Percentiles rank a stretch among this genome's conserved stretches.
These are phyloP conservation scores for Oryza meridionalis DNA, from an alignment of 176 grass and related monocot species.

Conservation along the genomic window DNA sequence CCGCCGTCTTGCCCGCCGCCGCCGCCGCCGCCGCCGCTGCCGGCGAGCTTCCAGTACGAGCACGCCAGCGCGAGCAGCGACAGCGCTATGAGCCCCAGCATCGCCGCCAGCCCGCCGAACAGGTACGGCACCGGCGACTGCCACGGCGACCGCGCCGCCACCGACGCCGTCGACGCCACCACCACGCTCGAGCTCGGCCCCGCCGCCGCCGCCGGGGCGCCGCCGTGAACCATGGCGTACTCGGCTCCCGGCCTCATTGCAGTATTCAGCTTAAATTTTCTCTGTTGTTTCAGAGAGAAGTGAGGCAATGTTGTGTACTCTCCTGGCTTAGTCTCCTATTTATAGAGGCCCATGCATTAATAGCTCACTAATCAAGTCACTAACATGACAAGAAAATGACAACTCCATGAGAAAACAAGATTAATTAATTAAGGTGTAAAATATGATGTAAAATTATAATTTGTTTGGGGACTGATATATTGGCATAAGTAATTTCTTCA, in stretches of 20 bases:
- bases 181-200: slow-evolving; percentile 11
- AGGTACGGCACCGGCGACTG: slow-evolving; percentile 83
- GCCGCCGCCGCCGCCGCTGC: slow-evolving; percentile 19
- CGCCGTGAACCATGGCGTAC: slow-evolving; percentile 42
- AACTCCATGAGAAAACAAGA: not conserved
- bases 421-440: not conserved
- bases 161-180: not conserved
- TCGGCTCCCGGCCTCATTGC: slow-evolving; percentile 59
- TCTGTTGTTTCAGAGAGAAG: slow-evolving; percentile 1
- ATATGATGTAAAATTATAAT: not conserved
- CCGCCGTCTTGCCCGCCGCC: not conserved
- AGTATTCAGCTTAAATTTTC: not conserved
- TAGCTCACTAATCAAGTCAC: too few species aligned
- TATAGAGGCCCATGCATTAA: slow-evolving; percentile 25
- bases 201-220: slow-evolving; percentile 11
- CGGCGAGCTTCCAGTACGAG: slow-evolving; percentile 89
- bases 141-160: slow-evolving; percentile 52
- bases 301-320: not conserved
- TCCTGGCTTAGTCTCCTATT: slow-evolving; percentile 18
- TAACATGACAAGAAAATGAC: not conserved
- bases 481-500: not conserved
- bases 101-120: slow-evolving; percentile 74
- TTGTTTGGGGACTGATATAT: not conserved
- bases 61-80: slow-evolving; percentile 85
- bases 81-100: slow-evolving; percentile 81